Evolutionary conservation across 352 stramenopile species (phyloP), one percentile per base, ranked within the genome.

Genomic region (Globisporangium cylindrosporum): DNA sequence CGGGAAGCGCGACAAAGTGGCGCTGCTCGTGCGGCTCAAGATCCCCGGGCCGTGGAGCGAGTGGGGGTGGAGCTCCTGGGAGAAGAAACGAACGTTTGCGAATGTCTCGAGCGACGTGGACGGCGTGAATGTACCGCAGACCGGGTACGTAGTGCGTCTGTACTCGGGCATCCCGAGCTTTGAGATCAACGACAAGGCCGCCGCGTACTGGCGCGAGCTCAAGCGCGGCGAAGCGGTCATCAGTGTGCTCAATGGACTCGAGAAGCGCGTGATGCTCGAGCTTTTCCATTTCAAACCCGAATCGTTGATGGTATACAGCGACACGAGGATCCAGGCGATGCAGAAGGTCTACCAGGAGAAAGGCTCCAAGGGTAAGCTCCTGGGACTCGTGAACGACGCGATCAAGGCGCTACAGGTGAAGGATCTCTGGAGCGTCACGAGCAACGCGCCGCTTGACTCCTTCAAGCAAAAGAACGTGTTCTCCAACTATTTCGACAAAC

Each of bases 21-120:
- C 78, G 14, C 41, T 88, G 38, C 62, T 88, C 25, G 59, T 86
- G 29, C 69, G 78, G 18, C 67, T 86, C 32, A 69, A 76, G 48
- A 71, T 88, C 8, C 69, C 69, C 18, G 80, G 80, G 0, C n/a
- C 62, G 36, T 88, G 78, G 80, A 62, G 81, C 56, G 27, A 69
- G 10, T 88, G 78, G 80, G 78, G 80, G 0, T 88, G 80, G 80
- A 79, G 70, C 18, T 34, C 43, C 12, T 88, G 80, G 78, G 80
- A 88, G 54, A 67, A 59, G 10, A 38, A 66, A 34, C 74, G 70
- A 8, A 85, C 78, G 6, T 81, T 76, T 20, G 62, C 64, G 2
- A 83, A 82, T 27, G 24, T 82, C 22, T 85, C 78, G 29, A 68
- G 51, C 27, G 80, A 88, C 49, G 58, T 85, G 25, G 46, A 63